Conservation (phyloP, 2,329 filamentous ascomycete species). For the Lachnellula subtilissima region DNA sequence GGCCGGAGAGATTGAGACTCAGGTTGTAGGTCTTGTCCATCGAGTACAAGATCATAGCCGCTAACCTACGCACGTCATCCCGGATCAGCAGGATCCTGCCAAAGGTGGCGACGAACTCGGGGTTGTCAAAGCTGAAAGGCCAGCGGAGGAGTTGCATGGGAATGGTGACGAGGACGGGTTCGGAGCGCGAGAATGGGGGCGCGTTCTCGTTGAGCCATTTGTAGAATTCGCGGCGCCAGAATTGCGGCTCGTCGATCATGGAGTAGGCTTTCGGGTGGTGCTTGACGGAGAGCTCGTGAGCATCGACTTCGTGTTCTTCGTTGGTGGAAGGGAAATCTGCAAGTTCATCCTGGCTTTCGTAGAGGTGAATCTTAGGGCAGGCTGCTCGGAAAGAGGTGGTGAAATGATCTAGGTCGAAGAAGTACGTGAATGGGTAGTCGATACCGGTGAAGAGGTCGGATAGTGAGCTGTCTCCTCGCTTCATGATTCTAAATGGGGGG, state of each 20-base stretch:
- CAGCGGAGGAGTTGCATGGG: conserved; percentile 17
- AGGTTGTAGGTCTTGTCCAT: conserved; percentile 22
- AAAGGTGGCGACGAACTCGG: conserved; percentile 38
- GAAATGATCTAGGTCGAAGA: conserved; percentile 42
- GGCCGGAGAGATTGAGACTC: background rate
- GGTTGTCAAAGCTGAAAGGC: conserved; percentile 39
- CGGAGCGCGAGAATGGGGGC: background rate
- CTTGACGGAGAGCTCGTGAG: background rate
- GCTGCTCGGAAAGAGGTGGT: conserved; percentile 30
- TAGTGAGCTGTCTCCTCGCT: background rate
- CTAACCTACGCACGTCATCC: conserved; percentile 33
- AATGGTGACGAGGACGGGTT: background rate
- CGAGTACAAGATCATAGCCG: conserved; percentile 29
- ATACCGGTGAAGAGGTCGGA: background rate
- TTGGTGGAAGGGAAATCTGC: conserved; percentile 29
- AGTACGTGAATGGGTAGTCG: conserved; percentile 34
- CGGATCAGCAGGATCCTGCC: conserved; percentile 39
- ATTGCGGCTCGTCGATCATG: background rate
- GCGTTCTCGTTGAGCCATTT: background rate
- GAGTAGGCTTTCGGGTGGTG: background rate
- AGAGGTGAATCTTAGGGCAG: conserved; percentile 39
- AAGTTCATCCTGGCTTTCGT: conserved; percentile 33
- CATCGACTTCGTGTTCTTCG: background rate
- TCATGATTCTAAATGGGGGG: background rate
- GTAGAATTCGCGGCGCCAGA: conserved; percentile 1